Base-by-base conservation (phyloP, 1,139 yeast species). In the Debaryomyces coudertii region DNA sequence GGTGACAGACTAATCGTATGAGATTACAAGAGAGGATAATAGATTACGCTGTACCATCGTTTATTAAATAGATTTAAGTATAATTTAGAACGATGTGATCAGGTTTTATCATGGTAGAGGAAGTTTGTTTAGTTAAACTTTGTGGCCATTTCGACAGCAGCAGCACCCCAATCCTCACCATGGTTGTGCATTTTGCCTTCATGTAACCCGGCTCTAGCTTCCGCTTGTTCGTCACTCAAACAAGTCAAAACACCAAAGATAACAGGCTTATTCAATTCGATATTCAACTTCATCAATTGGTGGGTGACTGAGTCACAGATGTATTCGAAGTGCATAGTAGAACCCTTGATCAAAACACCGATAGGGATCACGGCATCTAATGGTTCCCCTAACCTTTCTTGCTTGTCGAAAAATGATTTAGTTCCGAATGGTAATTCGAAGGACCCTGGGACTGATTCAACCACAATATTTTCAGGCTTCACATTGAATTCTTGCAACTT, bases 131-230 rank as follows among this genome's bases (percentile, higher is more conserved):
- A 45, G 18, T 56, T 50, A 47, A 73, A 75, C 53, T 87, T 87
- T 36, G 74, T 54, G 8, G 85, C 84, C 98, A 90, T 92, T 72
- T 93, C 99, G 31, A 93, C 96, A n/a, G 98, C 98, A 49, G 97
- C 97, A 38, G 95, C 93, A 57, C 96, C 99, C 98, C 98, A 93
- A 68, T 93, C 98, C 61, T 82, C 90, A 52, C 99, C 99, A 63
- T 93, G 99, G 73, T 93, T 93, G 69, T 93, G 99, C 84, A 82
- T 79, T 51, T 74, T 66, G 41, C 85, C 89, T 25, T 71, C 73
- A 50, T 85, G 79, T 52, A 93, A 71, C n/a, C 98, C 99, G 8
- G 98, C 96, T 68, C 99, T 83, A 28, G 85, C 85, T 57, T 85
- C 79, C 15, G 99, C 99, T 71, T 93, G 99, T 60, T 86, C 93